Evolutionary conservation across 2,329 filamentous ascomycete species (phyloP).

Genomic region (Graphiopsis chlorocephala): DNA sequence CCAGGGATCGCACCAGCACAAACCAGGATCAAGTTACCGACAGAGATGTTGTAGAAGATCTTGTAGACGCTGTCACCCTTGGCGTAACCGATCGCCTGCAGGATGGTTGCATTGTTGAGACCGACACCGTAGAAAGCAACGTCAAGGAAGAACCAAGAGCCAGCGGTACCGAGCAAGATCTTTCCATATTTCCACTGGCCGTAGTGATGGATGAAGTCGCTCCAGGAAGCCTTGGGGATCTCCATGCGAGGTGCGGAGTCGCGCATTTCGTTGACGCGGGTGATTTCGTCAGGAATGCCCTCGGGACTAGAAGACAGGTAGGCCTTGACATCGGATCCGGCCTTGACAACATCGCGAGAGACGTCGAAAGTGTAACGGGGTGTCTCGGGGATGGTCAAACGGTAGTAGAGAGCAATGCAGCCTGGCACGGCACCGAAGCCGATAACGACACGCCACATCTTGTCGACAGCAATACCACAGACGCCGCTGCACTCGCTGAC

Average conservation of each 20-base stretch:
- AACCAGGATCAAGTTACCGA: constrained; percentile 76
- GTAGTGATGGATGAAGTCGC: constrained; percentile 71
- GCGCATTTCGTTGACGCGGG: constrained; percentile 58
- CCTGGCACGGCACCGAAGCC: constrained; percentile 79
- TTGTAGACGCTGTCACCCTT: constrained; percentile 67
- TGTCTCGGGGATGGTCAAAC: constrained; percentile 82
- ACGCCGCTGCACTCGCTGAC: constrained; percentile 58
- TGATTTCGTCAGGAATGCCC: constrained; percentile 64
- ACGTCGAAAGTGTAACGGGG: constrained; percentile 87
- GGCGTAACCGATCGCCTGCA: constrained; percentile 69
- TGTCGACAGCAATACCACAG: constrained; percentile 72
- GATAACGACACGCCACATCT: constrained; percentile 82
- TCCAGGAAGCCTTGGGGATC: constrained; percentile 67
- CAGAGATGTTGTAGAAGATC: constrained; percentile 68
- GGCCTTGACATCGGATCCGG: constrained; percentile 68
- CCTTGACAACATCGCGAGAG: constrained; percentile 70
- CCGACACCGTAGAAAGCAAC: constrained; percentile 58
- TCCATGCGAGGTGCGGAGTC: constrained; percentile 55
- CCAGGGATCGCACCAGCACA: constrained; percentile 76
- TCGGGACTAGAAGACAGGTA: constrained; percentile 66
- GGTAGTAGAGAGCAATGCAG: constrained; percentile 79
- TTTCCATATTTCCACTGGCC: constrained; percentile 67
- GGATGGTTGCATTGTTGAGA: constrained; percentile 72
- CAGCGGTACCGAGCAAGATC: constrained; percentile 73
- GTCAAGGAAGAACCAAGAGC: constrained; percentile 82